Evolutionary conservation across 208 protist species (phyloP), one percentile per base, ranked within the genome.

Genomic region (Acanthamoeba sp.): DNA sequence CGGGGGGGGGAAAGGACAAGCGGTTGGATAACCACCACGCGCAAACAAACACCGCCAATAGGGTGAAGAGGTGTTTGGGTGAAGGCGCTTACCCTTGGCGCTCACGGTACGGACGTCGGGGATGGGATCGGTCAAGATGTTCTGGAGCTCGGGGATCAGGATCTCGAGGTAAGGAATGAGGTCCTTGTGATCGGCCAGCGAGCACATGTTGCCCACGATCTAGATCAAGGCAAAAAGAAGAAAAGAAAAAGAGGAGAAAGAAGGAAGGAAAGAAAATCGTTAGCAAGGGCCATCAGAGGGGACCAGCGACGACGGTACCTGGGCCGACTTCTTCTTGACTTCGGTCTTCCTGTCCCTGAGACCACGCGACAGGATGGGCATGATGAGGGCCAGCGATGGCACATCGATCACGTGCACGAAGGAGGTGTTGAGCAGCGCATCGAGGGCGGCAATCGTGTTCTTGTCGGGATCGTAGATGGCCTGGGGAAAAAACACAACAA

Each of bases 391-490:
- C 27, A 98, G 95, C 57, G 98, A 98, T 0, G 98, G 95, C 40
- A 97, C 94, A 93, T 98, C 98, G 52, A 98, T 98, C 16, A 97
- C 95, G 69, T 98, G 97, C 22, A 98, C 96, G 82, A 98, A 98
- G 20, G 96, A 96, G 16, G 97, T 98, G 32, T 96, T 87, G 27
- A 98, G 34, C 20, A 98, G 95, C 18, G 92, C 96, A 29, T 95
- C 76, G 1, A 98, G 87, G 16, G 96, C 95, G 16, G 93, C 91
- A 50, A 94, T 94, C 7, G 95, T 96, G 88, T 95, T 78, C 20
- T 71, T 55, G 59, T 95, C 94, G 22, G 97, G 97, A 40, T 98
- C 96, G n/a, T 90, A 76, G 55, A 98, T 95, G 9, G 97, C 97
- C 42, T n/a, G n/a, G n/a, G n/a, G n/a, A n/a, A n/a, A n/a, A 94